These are phyloP conservation scores for Gardenia jasminoides DNA, from an alignment of 257 asterid species.

Conservation along the genomic window DNA sequence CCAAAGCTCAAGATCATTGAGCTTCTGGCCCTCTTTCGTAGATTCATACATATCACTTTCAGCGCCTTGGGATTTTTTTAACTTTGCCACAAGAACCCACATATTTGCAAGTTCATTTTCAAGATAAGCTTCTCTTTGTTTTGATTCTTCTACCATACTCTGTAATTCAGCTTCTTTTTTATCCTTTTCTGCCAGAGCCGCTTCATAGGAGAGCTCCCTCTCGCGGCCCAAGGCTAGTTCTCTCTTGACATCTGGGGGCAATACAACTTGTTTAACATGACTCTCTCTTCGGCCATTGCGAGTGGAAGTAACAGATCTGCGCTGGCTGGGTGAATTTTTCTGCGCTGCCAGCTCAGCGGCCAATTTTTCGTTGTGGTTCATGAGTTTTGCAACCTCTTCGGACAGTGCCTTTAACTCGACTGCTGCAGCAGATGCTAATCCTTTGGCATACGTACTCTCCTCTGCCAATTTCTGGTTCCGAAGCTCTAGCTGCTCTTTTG, in stretches of 20 bases:
- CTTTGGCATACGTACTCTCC: conserved; percentile 94
- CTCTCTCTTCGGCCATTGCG: conserved; percentile 70
- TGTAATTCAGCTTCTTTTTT: conserved; percentile 71
- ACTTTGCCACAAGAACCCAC: conserved; percentile 94
- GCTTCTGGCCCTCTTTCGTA: conserved; percentile 29
- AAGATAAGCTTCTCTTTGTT: conserved; percentile 88
- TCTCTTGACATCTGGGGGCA: conserved; percentile 60
- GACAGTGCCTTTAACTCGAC: conserved; percentile 94
- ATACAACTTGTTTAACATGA: conserved; percentile 45
- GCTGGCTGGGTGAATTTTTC: conserved; percentile 67
- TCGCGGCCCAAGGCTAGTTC: conserved; percentile 74
- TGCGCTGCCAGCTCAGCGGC: conserved; percentile 69
- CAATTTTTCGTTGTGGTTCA: conserved; percentile 81
- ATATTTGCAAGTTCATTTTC: conserved; percentile 97
- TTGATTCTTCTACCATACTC: conserved; percentile 84
- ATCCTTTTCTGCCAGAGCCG: conserved; percentile 71
- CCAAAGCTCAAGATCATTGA: conserved; percentile 36
- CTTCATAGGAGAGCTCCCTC: conserved; percentile 76
- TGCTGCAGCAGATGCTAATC: conserved; percentile 98
- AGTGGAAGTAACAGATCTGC: conserved; percentile 44
- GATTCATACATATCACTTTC: conserved; percentile 48
- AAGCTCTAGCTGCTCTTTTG: conserved; percentile 70
- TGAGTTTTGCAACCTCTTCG: conserved; percentile 95
- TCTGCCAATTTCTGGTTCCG: conserved; percentile 90
- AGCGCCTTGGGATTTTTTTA: conserved; percentile 62